Evolutionary conservation across 495 filamentous ascomycete species (phyloP).

Genomic region (Tuber aestivum): DNA sequence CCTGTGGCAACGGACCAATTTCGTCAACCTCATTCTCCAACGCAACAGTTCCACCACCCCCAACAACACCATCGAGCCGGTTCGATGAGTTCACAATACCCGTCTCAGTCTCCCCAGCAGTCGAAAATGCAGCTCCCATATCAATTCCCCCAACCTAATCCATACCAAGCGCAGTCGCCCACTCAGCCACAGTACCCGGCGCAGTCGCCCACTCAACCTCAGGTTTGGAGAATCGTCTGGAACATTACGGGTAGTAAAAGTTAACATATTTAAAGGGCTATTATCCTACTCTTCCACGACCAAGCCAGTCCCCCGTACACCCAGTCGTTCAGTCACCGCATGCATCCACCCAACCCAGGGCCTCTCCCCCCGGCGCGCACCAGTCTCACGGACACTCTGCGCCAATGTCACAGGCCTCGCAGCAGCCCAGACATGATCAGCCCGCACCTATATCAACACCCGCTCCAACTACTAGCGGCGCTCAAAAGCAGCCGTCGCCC

Average conservation of each 20-base stretch:
- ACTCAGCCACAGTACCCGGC: slow-evolving; percentile 20
- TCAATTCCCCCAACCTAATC: slow-evolving; percentile 21
- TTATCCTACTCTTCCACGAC: background rate
- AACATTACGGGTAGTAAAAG: background rate
- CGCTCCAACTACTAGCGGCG: background rate
- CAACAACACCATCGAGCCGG: slow-evolving; percentile 18
- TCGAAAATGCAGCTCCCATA: slow-evolving; percentile 27
- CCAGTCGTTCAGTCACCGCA: slow-evolving; percentile 2
- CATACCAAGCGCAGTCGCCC: slow-evolving; percentile 23
- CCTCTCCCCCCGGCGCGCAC: slow-evolving; percentile 1
- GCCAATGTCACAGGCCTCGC: background rate
- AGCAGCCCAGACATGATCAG: background rate
- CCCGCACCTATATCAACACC: background rate
- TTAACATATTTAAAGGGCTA: background rate
- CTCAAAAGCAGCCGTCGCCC: slow-evolving; percentile 43
- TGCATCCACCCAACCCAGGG: slow-evolving; percentile 6
- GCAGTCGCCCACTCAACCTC: slow-evolving; percentile 12
- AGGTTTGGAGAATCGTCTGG: background rate
- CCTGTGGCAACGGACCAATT: slow-evolving; percentile 24
- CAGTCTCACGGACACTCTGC: background rate
- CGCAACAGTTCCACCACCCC: slow-evolving; percentile 21
- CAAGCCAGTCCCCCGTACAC: background rate
- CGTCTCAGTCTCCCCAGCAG: slow-evolving; percentile 25
- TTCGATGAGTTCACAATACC: slow-evolving; percentile 33
- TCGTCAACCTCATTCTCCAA: slow-evolving; percentile 25